A percentile compares a stretch with the other conserved stretches of the same genome.
Evolutionary conservation across 1,284 basidiomycete genomes (phyloP).

Genomic region (Tilletia walkeri): DNA sequence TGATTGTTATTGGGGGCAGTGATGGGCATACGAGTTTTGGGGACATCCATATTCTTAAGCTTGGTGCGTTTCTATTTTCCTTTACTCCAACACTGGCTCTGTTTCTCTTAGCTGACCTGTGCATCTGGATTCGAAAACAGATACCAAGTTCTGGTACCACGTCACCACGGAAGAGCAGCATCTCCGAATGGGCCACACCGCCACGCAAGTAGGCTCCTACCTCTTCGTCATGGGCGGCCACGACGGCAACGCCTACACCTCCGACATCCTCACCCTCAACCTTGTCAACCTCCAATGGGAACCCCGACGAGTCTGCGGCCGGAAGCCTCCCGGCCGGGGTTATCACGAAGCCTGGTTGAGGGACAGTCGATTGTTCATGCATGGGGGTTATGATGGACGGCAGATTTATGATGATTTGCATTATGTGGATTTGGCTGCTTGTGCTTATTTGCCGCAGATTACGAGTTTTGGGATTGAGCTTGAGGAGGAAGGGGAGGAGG

Average conservation of each 20-base stretch:
- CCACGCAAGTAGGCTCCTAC: constrained; percentile 89
- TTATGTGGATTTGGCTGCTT: constrained; percentile 78
- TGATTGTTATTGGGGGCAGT: constrained; percentile 74
- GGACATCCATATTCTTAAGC: constrained; percentile 80
- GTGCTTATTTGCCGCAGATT: constrained; percentile 87
- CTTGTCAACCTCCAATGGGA: constrained; percentile 69
- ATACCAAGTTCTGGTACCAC: constrained; percentile 70
- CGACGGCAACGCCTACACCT: constrained; percentile 73
- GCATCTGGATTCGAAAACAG: constrained; percentile 43
- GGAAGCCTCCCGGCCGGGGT: constrained; percentile 69
- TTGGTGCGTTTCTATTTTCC: constrained; percentile 51
- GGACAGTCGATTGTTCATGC: constrained; percentile 78
- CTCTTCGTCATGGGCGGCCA: constrained; percentile 86
- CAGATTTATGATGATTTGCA: constrained; percentile 80
- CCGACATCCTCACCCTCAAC: constrained; percentile 65
- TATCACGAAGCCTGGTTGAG: constrained; percentile 79
- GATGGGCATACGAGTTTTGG: constrained; percentile 68
- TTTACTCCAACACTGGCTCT: constrained; percentile 2
- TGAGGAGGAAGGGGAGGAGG: constrained; percentile 16
- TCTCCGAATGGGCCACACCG: constrained; percentile 77
- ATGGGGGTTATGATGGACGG: constrained; percentile 82
- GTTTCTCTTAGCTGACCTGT: neutral
- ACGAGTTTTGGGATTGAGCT: constrained; percentile 69
- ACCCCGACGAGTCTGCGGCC: constrained; percentile 66
- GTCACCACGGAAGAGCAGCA: constrained; percentile 63